Percentiles rank a stretch among this genome's conserved stretches.
phyloP scores from a whole-genome alignment of 225 moss, liverwort and hornwort species.

The Polytrichum commune region DNA sequence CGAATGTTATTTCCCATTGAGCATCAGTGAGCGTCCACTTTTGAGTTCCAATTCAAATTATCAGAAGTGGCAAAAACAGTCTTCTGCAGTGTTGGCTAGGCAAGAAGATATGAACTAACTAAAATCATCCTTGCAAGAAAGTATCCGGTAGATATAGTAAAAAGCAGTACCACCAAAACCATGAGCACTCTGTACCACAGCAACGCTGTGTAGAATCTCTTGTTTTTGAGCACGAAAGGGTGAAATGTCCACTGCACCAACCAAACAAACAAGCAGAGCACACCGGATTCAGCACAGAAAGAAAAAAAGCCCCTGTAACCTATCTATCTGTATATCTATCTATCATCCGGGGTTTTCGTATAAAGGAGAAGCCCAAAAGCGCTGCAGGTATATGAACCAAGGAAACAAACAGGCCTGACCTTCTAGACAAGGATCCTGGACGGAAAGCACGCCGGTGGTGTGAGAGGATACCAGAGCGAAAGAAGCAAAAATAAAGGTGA shows the following conservation, averaged over 20 bases:
- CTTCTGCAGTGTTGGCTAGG: too few species aligned
- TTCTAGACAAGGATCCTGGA: neutral
- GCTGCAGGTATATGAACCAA: neutral
- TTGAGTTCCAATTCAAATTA: too few species aligned
- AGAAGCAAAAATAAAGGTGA: slow-evolving; percentile 66
- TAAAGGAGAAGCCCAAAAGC: neutral
- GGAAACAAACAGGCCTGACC: too few species aligned
- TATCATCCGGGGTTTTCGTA: neutral
- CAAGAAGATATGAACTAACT: too few species aligned
- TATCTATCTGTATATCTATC: neutral
- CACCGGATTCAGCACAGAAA: neutral
- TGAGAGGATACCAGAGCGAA: slow-evolving; percentile 52
- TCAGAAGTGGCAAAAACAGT: too few species aligned
- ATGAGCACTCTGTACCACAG: slow-evolving; percentile 81
- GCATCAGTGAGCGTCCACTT: too few species aligned
- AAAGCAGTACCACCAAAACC: slow-evolving; percentile 54
- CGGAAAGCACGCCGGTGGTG: neutral
- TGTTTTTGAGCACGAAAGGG: slow-evolving; percentile 83
- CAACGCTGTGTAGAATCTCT: slow-evolving; percentile 88
- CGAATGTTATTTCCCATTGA: too few species aligned
- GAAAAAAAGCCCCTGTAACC: neutral
- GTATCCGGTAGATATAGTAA: neutral
- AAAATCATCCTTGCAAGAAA: neutral
- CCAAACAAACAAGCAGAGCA: neutral
- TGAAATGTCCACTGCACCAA: slow-evolving; percentile 84